phyloP scores from a whole-genome alignment of 2,329 filamentous ascomycete genomes.

The Dactylellina leptospora region DNA sequence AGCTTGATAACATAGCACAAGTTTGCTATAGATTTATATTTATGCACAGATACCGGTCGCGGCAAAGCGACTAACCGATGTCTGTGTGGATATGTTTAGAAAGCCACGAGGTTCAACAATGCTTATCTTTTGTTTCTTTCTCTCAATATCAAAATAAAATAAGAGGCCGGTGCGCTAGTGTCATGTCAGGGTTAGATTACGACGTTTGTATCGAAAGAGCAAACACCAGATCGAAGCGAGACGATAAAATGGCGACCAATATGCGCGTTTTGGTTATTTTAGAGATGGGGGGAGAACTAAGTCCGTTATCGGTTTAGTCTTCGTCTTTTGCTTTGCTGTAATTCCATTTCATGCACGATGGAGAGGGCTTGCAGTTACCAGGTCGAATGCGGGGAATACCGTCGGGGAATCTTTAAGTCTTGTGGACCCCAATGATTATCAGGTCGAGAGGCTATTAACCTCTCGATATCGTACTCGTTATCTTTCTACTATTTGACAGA shows the following conservation, averaged over 20 bases:
- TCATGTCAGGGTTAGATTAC: neutral
- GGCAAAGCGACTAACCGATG: neutral
- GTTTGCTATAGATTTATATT: slow-evolving; percentile 7
- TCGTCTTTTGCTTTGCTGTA: neutral
- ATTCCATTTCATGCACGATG: neutral
- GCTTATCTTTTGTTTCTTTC: too few relatives aligned
- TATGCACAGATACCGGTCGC: neutral
- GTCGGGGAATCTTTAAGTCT: too few relatives aligned
- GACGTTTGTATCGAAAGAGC: neutral
- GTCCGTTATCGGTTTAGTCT: neutral
- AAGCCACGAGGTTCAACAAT: too few relatives aligned
- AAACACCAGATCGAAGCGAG: neutral
- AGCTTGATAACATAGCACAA: neutral
- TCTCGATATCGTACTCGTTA: too few relatives aligned
- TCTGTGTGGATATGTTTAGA: neutral
- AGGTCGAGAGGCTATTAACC: too few relatives aligned
- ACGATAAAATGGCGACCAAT: neutral
- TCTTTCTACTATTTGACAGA: slow-evolving; percentile 13
- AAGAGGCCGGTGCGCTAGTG: neutral
- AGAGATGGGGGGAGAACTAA: neutral
- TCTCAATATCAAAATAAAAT: too few relatives aligned
- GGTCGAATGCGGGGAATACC: slow-evolving; percentile 36
- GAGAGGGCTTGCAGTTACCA: neutral
- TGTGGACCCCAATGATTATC: too few relatives aligned
- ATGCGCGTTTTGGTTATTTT: slow-evolving; percentile 14